Conservation (phyloP, 768 basidiomycete genomes). For the Termitomyces sp. region DNA sequence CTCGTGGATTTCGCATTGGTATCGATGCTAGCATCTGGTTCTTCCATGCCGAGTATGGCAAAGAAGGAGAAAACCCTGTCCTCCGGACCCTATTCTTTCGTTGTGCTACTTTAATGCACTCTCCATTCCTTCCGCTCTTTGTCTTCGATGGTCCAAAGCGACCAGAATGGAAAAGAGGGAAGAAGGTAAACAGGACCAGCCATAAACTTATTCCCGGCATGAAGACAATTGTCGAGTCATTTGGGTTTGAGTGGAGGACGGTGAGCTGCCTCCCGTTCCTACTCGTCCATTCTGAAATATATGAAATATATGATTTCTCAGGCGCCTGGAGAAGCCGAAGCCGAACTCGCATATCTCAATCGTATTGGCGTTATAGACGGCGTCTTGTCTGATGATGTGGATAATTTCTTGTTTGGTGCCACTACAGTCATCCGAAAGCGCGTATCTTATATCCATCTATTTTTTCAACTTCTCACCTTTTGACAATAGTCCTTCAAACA, state of each 20-base stretch:
- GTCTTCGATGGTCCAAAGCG: slow-evolving; percentile 89
- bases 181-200: slow-evolving; percentile 55
- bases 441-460: slow-evolving; percentile 16
- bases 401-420: slow-evolving; percentile 89
- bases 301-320: slow-evolving; percentile 24
- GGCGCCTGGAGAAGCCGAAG: slow-evolving; percentile 95
- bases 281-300: slow-evolving; percentile 16
- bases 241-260: slow-evolving; percentile 75
- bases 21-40: slow-evolving; percentile 89
- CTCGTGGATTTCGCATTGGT: slow-evolving; percentile 76
- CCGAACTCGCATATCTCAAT: slow-evolving; percentile 86
- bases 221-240: slow-evolving; percentile 74
- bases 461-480: neutral
- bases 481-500: slow-evolving; percentile 55
- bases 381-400: slow-evolving; percentile 89
- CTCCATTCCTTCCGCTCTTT: slow-evolving; percentile 83
- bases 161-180: slow-evolving; percentile 76
- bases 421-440: slow-evolving; percentile 81
- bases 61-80: slow-evolving; percentile 84
- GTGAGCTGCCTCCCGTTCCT: slow-evolving; percentile 29
- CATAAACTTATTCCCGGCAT: slow-evolving; percentile 71
- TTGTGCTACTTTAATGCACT: slow-evolving; percentile 69
- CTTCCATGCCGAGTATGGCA: slow-evolving; percentile 70
- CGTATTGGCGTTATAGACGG: slow-evolving; percentile 80
- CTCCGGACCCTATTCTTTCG: slow-evolving; percentile 81